These are phyloP conservation scores for Calonectria pauciramosa DNA, from an alignment of 2,329 filamentous ascomycete species.

Conservation along the genomic window DNA sequence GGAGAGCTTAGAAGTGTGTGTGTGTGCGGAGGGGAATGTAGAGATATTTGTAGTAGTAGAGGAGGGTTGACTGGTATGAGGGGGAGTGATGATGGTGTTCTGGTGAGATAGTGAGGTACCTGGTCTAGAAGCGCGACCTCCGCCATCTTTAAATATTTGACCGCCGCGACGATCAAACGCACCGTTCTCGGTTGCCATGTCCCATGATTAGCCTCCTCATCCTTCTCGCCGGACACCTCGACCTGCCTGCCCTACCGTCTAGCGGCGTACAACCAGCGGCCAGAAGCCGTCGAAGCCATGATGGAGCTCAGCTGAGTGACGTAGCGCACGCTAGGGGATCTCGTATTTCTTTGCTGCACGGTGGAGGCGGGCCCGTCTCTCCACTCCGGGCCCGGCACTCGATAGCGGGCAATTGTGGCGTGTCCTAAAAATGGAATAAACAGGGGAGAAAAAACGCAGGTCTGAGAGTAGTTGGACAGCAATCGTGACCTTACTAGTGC, in stretches of 20 bases:
- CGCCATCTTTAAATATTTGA: conserved; percentile 7
- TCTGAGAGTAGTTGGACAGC: not conserved
- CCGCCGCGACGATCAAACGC: not conserved
- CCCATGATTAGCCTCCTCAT: not conserved
- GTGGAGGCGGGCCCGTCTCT: not conserved
- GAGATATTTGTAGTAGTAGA: not conserved
- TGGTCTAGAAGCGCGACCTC: not conserved
- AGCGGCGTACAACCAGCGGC: conserved; percentile 27
- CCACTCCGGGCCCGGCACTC: not conserved
- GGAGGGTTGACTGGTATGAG: not conserved
- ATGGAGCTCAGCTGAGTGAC: conserved; percentile 34
- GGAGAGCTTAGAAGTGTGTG: not conserved
- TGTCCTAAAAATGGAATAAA: not conserved
- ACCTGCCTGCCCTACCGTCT: conserved; percentile 39
- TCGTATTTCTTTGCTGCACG: conserved; percentile 40
- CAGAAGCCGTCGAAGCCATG: conserved; percentile 27
- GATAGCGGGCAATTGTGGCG: not conserved
- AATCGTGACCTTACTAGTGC: not conserved
- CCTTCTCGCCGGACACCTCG: not conserved
- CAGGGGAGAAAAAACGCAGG: not conserved
- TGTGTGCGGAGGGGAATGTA: not conserved
- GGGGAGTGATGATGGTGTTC: not conserved
- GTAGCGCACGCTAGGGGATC: conserved; percentile 39
- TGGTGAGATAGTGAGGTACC: not conserved
- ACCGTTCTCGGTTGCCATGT: not conserved